phyloP scores from a whole-genome alignment of 192 early-diverging fungal species.

The Coemansia sp. region DNA sequence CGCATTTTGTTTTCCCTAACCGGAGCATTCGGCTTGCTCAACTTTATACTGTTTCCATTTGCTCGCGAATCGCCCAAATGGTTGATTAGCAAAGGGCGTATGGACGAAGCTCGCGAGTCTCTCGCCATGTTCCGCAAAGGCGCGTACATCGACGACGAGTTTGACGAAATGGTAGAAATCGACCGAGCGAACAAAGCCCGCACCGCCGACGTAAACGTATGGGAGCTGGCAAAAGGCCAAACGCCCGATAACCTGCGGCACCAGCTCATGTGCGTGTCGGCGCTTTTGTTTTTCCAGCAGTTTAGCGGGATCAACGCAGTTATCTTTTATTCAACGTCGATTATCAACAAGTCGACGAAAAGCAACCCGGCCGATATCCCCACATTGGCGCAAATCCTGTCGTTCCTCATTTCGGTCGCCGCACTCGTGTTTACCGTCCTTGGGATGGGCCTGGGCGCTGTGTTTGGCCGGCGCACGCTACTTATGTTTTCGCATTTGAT shows the following conservation, averaged over 20 bases:
- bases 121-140: slow-evolving; percentile 58
- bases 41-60: slow-evolving; percentile 61
- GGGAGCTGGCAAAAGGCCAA: slow-evolving; percentile 55
- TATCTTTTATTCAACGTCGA: slow-evolving; percentile 80
- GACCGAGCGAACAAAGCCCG: slow-evolving; percentile 43
- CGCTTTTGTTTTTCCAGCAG: slow-evolving; percentile 76
- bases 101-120: slow-evolving; percentile 58
- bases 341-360: slow-evolving; percentile 60
- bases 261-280: slow-evolving; percentile 63
- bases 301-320: slow-evolving; percentile 83
- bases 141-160: slow-evolving; percentile 62
- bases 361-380: slow-evolving; percentile 41
- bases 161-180: slow-evolving; percentile 61
- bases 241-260: slow-evolving; percentile 58
- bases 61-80: slow-evolving; percentile 78
- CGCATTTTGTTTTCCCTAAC: slow-evolving; percentile 67
- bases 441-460: slow-evolving; percentile 62
- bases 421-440: slow-evolving; percentile 49
- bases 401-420: slow-evolving; percentile 50
- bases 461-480: slow-evolving; percentile 68
- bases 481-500: slow-evolving; percentile 64
- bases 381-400: slow-evolving; percentile 46
- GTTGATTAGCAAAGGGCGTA: slow-evolving; percentile 62
- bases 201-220: slow-evolving; percentile 46
- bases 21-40: slow-evolving; percentile 58